Conservation (phyloP, 805 yeast genomes). For the Sugiyamaella americana region DNA sequence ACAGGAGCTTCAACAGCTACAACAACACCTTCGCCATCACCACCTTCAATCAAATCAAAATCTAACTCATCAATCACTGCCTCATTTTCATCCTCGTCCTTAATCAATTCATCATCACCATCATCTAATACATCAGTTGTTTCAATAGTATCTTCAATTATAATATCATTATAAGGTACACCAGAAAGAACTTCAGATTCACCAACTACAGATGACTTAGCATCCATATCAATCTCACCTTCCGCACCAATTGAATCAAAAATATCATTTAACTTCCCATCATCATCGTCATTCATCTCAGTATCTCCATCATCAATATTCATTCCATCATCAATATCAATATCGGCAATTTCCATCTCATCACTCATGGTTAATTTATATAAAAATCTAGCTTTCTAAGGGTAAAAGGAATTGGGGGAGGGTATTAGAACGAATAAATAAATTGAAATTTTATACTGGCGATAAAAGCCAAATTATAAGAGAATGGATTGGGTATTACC, state of each 20-base stretch:
- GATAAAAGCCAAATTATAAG: no score
- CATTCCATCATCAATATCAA: no score
- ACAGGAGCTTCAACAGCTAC: background rate
- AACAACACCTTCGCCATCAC: no score
- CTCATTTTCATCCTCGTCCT: background rate
- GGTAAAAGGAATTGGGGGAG: no score
- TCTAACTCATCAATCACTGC: background rate
- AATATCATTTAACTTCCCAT: background rate
- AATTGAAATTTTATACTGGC: no score
- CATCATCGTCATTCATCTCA: conserved; percentile 4
- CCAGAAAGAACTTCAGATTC: background rate
- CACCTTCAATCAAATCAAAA: no score
- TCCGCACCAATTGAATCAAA: background rate
- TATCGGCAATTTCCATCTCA: no score
- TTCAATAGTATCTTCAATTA: background rate
- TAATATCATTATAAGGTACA: background rate
- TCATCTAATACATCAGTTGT: background rate
- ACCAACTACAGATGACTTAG: background rate
- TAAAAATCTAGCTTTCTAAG: no score
- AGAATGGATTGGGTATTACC: no score
- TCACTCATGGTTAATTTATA: no score
- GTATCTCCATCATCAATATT: conserved; percentile 6
- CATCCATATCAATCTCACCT: background rate
- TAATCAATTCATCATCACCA: background rate
- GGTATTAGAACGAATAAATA: no score